phyloP scores from a whole-genome alignment of 2,329 filamentous ascomycete species.

The Aspergillus quadricinctus region DNA sequence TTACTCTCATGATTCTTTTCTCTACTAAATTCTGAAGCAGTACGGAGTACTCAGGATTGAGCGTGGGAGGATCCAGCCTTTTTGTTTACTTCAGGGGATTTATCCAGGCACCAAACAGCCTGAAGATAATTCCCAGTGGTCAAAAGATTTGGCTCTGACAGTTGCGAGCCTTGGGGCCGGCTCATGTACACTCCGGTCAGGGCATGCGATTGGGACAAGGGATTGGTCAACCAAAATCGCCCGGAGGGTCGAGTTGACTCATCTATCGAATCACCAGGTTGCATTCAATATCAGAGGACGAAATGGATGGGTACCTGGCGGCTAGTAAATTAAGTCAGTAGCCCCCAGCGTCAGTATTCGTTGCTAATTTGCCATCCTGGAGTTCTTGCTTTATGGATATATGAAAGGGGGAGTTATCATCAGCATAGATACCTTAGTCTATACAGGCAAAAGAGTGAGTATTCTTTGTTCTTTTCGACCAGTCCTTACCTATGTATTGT shows the following conservation, averaged over 20 bases:
- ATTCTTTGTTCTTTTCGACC: background rate
- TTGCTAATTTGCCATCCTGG: background rate
- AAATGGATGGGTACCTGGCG: constrained; percentile 8
- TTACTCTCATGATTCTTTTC: background rate
- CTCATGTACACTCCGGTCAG: constrained; percentile 27
- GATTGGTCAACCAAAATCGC: constrained; percentile 20
- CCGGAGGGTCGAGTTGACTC: constrained; percentile 7
- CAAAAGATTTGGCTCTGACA: constrained; percentile 23
- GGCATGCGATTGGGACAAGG: constrained; percentile 12
- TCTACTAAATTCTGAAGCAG: background rate
- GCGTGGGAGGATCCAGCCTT: no score
- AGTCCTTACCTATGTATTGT: background rate
- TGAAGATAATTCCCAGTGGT: constrained; percentile 18
- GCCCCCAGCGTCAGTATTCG: constrained; percentile 4
- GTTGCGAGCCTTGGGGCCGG: constrained; percentile 23
- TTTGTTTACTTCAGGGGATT: background rate
- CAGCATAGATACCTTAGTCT: background rate
- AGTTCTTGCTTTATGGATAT: background rate
- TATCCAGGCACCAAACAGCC: background rate
- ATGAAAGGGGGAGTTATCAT: background rate
- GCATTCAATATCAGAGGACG: constrained; percentile 5
- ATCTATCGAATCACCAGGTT: constrained; percentile 13
- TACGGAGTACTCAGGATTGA: background rate
- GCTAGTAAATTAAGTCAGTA: constrained; percentile 3
- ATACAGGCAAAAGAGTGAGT: background rate